These are phyloP conservation scores for Dioscorea zingiberensis DNA, from an alignment of 106 monocot species.

Conservation along the genomic window DNA sequence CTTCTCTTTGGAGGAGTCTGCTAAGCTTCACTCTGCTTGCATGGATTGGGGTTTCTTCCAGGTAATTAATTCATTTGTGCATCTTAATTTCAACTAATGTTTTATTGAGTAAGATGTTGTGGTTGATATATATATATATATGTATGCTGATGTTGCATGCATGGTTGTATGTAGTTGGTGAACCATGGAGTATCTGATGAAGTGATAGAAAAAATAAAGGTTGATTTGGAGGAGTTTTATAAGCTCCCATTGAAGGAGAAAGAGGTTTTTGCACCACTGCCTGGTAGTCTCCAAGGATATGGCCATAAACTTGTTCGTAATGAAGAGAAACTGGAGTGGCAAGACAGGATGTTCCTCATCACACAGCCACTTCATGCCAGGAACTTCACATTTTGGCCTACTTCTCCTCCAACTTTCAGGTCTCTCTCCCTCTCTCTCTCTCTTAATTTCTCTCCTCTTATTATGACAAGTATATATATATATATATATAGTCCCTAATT, in stretches of 20 bases:
- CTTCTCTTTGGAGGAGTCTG: neutral
- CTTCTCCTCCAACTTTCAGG: conserved; percentile 20
- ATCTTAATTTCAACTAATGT: too few species aligned
- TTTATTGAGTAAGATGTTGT: too few species aligned
- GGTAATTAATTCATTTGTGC: neutral
- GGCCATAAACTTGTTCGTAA: conserved; percentile 29
- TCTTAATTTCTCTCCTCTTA: neutral
- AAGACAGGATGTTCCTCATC: conserved; percentile 23
- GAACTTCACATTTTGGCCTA: conserved; percentile 30
- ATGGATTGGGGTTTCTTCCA: conserved; percentile 33
- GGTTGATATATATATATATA: too few species aligned
- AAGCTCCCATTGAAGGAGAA: conserved; percentile 21
- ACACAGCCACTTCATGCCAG: conserved; percentile 14
- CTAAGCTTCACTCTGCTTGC: conserved; percentile 14
- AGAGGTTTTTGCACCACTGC: conserved; percentile 10
- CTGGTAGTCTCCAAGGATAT: conserved; percentile 26
- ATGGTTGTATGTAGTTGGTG: conserved; percentile 4
- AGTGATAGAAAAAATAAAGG: conserved; percentile 12
- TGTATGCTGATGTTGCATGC: too few species aligned
- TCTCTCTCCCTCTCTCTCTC: neutral
- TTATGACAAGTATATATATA: too few species aligned
- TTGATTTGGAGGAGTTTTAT: conserved; percentile 22
- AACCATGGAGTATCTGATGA: conserved; percentile 22
- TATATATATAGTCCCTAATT: too few species aligned
- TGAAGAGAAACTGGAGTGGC: conserved; percentile 39